Base-by-base conservation (phyloP, 2,329 filamentous ascomycete genomes). In the Aspergillus niger region DNA sequence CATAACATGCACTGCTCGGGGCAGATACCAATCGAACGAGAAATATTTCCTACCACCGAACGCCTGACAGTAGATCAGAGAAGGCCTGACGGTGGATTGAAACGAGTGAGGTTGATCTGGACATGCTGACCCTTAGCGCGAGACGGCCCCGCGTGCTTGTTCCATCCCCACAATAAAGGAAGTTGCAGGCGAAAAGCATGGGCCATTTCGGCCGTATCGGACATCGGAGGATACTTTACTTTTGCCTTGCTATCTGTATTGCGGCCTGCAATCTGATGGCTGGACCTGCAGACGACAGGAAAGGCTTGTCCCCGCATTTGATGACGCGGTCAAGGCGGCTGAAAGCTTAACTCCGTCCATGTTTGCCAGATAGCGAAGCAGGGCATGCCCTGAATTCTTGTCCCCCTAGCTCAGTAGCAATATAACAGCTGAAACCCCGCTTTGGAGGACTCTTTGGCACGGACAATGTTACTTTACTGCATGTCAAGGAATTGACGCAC, bases 241-340 rank as follows among this genome's bases (percentile, higher is more conserved):
- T 36, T 36, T 11, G 11, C 39, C 17, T 8, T 10, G 7, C n/a
- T 5, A 22, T 22, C 11, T 7, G n/a, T 17, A 43, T 3, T 43
- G 39, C 39, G 4, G 8, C 39, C 32, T 36, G 32, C 32, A 36
- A 36, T 5, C 4, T 36, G 11, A 3, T 15, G 32, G 11, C 2
- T 36, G 11, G 11, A 36, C 32, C 11, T 36, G 32, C 4, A n/a
- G 11, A 2, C 39, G n/a, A 17, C n/a, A 43, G n/a, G 2, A 20
- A 22, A 7, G 8, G 10, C 8, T 43, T 17, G 2, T 2, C 39
- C 39, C 39, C 39, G n/a, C 17, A 43, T 22, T 43, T 43, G 39
- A 43, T 43, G 17, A 43, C 39, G 39, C 39, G 39, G 39, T 43
- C 39, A 10, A 43, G 39, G 17, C 39, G n/a, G 39, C 39, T 43